A percentile compares a stretch with the other conserved stretches of the same genome.
Conservation (phyloP, 148 eudicot species). For the Diospyros lotus region DNA sequence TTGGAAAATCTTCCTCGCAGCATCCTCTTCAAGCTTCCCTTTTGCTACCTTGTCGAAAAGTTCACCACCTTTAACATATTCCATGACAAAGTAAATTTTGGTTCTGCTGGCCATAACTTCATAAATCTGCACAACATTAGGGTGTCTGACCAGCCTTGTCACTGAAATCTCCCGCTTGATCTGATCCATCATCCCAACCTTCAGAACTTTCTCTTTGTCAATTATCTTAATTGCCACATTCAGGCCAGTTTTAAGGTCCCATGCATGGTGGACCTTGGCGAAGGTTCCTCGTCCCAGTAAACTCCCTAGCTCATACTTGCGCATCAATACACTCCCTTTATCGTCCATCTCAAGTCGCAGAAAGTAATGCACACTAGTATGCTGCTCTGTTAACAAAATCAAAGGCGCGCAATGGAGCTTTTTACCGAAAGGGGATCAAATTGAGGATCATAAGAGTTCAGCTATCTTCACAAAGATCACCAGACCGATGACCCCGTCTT, state of each 20-base stretch:
- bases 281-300: conserved; percentile 22
- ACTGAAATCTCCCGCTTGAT: conserved; percentile 18
- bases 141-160: conserved; percentile 19
- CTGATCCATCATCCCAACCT: conserved; percentile 14
- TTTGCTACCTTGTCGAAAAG: conserved; percentile 14
- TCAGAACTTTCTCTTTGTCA: conserved; percentile 21
- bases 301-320: conserved; percentile 17
- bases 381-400: neutral
- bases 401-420: neutral
- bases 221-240: conserved; percentile 18
- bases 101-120: conserved; percentile 24
- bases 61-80: conserved; percentile 23
- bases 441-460: conserved; percentile 25
- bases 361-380: neutral
- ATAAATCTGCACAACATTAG: conserved; percentile 13
- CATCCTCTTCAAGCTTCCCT: conserved; percentile 22
- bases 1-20: conserved; percentile 14
- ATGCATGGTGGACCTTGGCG: conserved; percentile 17
- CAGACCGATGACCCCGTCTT: conserved; percentile 32
- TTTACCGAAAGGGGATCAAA: neutral
- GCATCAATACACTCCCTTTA: conserved; percentile 23
- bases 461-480: conserved; percentile 69
- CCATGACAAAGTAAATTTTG: conserved; percentile 21
- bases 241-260: conserved; percentile 10
- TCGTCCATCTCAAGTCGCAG: conserved; percentile 12